Base-by-base conservation (phyloP, 768 basidiomycete genomes). In the Suillus tomentosus region DNA sequence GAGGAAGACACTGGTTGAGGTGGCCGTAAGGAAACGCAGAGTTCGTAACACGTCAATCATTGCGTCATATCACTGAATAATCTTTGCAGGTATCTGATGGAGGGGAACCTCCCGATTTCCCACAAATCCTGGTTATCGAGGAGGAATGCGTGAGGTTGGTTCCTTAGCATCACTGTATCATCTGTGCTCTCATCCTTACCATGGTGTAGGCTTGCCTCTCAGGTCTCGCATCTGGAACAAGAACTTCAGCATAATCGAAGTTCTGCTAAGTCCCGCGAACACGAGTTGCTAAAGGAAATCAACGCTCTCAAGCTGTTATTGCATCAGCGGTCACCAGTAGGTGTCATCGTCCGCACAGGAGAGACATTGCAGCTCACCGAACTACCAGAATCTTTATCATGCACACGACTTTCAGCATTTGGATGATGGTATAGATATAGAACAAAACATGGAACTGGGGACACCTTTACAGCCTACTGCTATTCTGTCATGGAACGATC, bases 391-490 rank as follows among this genome's bases (percentile, higher is more conserved):
- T 53, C 57, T 56, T 51, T 42, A 40, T 27, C 27, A 61, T 24
- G 13, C 62, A 54, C 64, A 65, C 22, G 61, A 65, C 39, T 55
- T 66, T 5, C 69, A 71, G 37, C 67, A 75, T 1, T 67, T 80
- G 4, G 81, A 79, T 11, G 72, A 65, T 11, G 68, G 69, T 13
- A 67, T 76, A 17, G 76, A 79, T 39, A 73, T 76, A 9, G 81
- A 82, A 60, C 72, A 78, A 61, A 80, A 80, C 6, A 84, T 85
- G 84, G 83, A 84, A 54, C 79, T 85, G 5, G 83, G 79, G 5
- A 83, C 83, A 7, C 83, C 84, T n/a, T 71, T 85, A 13, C 60
- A 77, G 56, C 81, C 81, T 15, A 79, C 70, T 14, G 65, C 69
- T n/a, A 48, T 73, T 19, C 62, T 68, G 11, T 62, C 75, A 1